phyloP scores from a whole-genome alignment of 805 yeast genomes.

The Lipomyces yamadae region DNA sequence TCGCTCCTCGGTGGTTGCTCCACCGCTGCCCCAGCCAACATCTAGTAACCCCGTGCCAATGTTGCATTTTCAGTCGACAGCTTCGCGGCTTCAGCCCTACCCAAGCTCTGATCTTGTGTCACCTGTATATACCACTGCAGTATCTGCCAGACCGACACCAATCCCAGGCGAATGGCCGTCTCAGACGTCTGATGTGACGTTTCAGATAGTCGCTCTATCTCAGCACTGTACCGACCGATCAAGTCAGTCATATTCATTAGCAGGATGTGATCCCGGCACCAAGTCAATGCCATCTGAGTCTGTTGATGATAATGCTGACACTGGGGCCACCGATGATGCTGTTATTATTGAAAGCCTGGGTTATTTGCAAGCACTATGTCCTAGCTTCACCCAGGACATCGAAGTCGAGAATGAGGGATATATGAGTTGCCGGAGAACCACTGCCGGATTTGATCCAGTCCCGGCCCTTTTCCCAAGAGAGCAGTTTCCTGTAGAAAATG shows the following conservation, averaged over 20 bases:
- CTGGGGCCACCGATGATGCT: constrained; percentile 14
- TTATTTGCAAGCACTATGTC: not conserved
- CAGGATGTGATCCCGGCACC: not conserved
- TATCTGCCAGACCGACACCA: not conserved
- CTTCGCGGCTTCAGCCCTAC: not conserved
- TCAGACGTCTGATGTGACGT: not conserved
- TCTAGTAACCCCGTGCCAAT: constrained; percentile 8
- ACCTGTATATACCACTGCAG: not conserved
- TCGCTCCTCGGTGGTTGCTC: not conserved
- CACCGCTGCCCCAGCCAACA: not conserved
- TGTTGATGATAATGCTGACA: not conserved
- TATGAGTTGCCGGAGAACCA: not conserved
- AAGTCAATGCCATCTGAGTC: not conserved
- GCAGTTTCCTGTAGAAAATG: not conserved
- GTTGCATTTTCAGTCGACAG: constrained; percentile 5
- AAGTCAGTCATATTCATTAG: not conserved
- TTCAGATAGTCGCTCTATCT: not conserved
- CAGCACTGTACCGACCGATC: not conserved
- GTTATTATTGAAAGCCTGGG: not conserved
- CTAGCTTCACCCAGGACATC: not conserved
- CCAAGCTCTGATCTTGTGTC: not conserved
- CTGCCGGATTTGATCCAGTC: not conserved
- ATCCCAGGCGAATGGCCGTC: not conserved
- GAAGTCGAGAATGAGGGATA: not conserved
- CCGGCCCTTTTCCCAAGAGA: not conserved